Conservation (phyloP, 2,329 filamentous ascomycete genomes). For the Exophiala sideris region DNA sequence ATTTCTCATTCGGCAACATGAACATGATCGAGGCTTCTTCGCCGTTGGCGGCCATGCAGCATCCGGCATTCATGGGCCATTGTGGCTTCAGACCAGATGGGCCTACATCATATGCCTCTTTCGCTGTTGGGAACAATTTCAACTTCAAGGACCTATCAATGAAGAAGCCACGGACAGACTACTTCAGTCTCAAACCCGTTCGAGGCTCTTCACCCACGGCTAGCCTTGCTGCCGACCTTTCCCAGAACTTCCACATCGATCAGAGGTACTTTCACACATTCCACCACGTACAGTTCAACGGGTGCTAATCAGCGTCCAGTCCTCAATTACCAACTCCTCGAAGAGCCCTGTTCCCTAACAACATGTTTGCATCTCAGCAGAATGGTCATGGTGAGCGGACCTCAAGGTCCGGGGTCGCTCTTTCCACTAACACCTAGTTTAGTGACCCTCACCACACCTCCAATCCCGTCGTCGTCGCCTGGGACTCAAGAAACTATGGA, state of each 20-base stretch:
- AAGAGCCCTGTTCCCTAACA: slow-evolving; percentile 76
- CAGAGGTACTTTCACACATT: slow-evolving; percentile 63
- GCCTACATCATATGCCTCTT: slow-evolving; percentile 51
- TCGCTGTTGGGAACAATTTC: slow-evolving; percentile 59
- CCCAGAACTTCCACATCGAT: slow-evolving; percentile 95
- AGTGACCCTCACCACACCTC: slow-evolving; percentile 80
- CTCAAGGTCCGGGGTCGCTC: slow-evolving; percentile 4
- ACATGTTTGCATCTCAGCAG: slow-evolving; percentile 56
- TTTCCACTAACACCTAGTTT: slow-evolving; percentile 14
- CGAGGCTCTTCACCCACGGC: slow-evolving; percentile 86
- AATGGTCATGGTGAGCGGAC: slow-evolving; percentile 58
- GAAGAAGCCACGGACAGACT: slow-evolving; percentile 69
- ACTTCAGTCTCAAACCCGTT: slow-evolving; percentile 75
- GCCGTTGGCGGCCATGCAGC: slow-evolving; percentile 89
- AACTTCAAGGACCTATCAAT: slow-evolving; percentile 72
- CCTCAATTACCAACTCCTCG: slow-evolving; percentile 79
- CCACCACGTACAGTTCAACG: slow-evolving; percentile 25
- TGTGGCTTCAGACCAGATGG: slow-evolving; percentile 56
- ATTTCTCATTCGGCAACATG: slow-evolving; percentile 16
- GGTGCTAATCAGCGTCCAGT: slow-evolving; percentile 48
- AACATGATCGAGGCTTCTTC: slow-evolving; percentile 82
- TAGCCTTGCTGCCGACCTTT: slow-evolving; percentile 87
- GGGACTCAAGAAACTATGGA: slow-evolving; percentile 56
- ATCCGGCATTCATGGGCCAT: slow-evolving; percentile 57
- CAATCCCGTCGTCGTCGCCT: slow-evolving; percentile 79